phyloP scores from a whole-genome alignment of 495 filamentous ascomycete species.

The Aspergillus bertholletiae region DNA sequence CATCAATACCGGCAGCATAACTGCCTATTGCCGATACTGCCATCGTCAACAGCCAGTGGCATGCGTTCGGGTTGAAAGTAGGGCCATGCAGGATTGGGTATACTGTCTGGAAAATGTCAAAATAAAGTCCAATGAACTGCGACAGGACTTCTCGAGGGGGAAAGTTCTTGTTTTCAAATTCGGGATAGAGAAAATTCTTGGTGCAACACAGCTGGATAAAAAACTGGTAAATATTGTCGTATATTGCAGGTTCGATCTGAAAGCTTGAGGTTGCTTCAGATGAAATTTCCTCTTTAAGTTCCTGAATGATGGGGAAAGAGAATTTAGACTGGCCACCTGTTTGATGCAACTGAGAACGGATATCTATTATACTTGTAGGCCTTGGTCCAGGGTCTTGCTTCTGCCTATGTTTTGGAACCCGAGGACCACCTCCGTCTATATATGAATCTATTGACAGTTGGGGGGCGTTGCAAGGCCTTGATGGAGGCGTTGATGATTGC shows the following conservation, averaged over 20 bases:
- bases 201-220: slow-evolving; percentile 35
- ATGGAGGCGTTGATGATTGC: slow-evolving; percentile 17
- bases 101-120: slow-evolving; percentile 39
- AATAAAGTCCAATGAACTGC: slow-evolving; percentile 32
- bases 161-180: slow-evolving; percentile 36
- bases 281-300: slow-evolving; percentile 10
- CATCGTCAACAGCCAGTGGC: slow-evolving; percentile 42
- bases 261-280: slow-evolving; percentile 6
- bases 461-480: slow-evolving; percentile 16
- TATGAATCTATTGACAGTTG: slow-evolving; percentile 33
- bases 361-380: slow-evolving; percentile 12
- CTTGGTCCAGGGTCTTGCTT: slow-evolving; percentile 22
- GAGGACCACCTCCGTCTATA: slow-evolving; percentile 32
- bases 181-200: slow-evolving; percentile 30
- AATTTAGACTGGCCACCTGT: slow-evolving; percentile 14
- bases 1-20: slow-evolving; percentile 28
- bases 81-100: slow-evolving; percentile 45
- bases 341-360: slow-evolving; percentile 6
- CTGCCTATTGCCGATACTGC: slow-evolving; percentile 45
- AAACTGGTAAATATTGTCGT: slow-evolving; percentile 31
- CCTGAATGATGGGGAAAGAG: slow-evolving; percentile 22
- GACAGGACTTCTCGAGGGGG: slow-evolving; percentile 28
- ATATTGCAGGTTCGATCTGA: slow-evolving; percentile 27
- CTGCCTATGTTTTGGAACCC: slow-evolving; percentile 29
- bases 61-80: slow-evolving; percentile 34